A percentile compares a stretch with the other conserved stretches of the same genome.
These are phyloP conservation scores for Trichomonascus vanleenenianus DNA, from an alignment of 805 yeast species.

Conservation along the genomic window DNA sequence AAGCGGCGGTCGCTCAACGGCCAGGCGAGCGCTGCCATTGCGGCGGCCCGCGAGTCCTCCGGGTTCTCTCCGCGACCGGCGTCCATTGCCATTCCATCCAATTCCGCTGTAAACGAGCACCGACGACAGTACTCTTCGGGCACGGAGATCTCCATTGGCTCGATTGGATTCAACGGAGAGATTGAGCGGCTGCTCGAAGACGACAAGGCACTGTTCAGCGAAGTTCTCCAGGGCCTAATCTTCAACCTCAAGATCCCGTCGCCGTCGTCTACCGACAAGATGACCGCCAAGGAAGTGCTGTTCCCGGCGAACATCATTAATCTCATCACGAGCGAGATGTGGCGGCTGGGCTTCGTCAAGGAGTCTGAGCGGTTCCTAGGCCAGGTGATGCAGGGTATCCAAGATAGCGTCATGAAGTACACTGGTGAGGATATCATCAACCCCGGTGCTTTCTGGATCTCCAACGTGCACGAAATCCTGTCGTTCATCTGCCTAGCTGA, in stretches of 20 bases:
- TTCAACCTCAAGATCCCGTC: slow-evolving; percentile 80
- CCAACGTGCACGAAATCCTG: slow-evolving; percentile 90
- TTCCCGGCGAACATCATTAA: slow-evolving; percentile 95
- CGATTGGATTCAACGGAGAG: slow-evolving; percentile 32
- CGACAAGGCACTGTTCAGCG: slow-evolving; percentile 50
- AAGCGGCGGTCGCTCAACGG: slow-evolving; percentile 22
- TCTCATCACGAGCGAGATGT: slow-evolving; percentile 90
- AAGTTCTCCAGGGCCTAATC: slow-evolving; percentile 78
- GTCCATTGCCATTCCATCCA: slow-evolving; percentile 20
- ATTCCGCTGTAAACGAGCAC: slow-evolving; percentile 9
- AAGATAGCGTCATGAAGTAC: slow-evolving; percentile 67
- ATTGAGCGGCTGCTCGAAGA: slow-evolving; percentile 28
- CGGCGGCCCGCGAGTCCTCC: slow-evolving; percentile 13
- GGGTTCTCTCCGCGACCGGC: slow-evolving; percentile 26
- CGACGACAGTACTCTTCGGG: slow-evolving; percentile 42
- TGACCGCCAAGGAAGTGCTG: slow-evolving; percentile 81
- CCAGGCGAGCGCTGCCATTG: not conserved
- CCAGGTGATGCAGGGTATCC: slow-evolving; percentile 79
- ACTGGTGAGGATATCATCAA: slow-evolving; percentile 82
- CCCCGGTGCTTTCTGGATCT: slow-evolving; percentile 95
- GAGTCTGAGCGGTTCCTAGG: slow-evolving; percentile 90
- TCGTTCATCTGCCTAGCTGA: slow-evolving; percentile 94
- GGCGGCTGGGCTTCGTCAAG: slow-evolving; percentile 90
- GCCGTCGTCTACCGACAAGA: slow-evolving; percentile 74
- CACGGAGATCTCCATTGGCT: slow-evolving; percentile 40